phyloP scores from a whole-genome alignment of 768 basidiomycete genomes.

The Omphalotus guepiniiformis region DNA sequence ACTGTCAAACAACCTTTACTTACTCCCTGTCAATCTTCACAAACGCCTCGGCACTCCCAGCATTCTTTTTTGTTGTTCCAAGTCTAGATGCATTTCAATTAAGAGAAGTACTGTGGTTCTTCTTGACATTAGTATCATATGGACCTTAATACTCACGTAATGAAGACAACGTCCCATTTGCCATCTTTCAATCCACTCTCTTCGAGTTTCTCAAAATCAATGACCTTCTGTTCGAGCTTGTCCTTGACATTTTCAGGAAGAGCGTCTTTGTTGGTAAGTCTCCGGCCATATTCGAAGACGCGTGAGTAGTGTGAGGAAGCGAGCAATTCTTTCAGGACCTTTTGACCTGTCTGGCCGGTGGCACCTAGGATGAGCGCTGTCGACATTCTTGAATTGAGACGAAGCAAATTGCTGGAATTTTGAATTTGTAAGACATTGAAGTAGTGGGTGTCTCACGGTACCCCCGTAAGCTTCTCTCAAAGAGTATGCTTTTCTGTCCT shows the following conservation, averaged over 20 bases:
- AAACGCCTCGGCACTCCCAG: conserved; percentile 63
- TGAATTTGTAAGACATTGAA: no score
- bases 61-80: conserved; percentile 58
- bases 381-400: no score
- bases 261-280: conserved; percentile 42
- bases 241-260: conserved; percentile 35
- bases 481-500: conserved; percentile 98
- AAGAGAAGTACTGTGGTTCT: not conserved
- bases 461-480: no score
- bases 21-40: conserved; percentile 78
- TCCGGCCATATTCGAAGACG: conserved; percentile 69
- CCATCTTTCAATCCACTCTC: conserved; percentile 46
- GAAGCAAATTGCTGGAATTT: no score
- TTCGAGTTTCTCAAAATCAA: conserved; percentile 67
- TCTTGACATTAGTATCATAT: not conserved
- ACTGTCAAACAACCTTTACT: conserved; percentile 18
- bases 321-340: conserved; percentile 60
- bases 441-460: no score
- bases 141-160: conserved; percentile 54
- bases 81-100: conserved; percentile 31
- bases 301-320: conserved; percentile 47
- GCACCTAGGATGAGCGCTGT: conserved; percentile 72
- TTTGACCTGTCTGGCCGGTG: conserved; percentile 65
- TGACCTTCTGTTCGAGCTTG: conserved; percentile 63
- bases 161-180: conserved; percentile 73